phyloP scores from a whole-genome alignment of 148 eudicot species.

The Limonium bicolor region DNA sequence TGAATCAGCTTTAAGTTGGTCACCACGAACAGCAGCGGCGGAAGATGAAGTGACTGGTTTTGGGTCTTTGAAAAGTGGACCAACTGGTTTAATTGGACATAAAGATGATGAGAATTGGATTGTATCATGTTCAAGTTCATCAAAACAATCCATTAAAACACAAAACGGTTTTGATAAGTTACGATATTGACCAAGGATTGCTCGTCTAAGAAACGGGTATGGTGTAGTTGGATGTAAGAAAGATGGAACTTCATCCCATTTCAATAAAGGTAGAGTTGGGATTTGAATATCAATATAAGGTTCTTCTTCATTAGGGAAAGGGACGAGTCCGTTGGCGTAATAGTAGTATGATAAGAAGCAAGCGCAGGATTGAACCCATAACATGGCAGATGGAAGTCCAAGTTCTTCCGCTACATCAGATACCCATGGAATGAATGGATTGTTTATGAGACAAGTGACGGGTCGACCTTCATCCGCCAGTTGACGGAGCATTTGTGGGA shows the following conservation, averaged over 20 bases:
- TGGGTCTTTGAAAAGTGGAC: slow-evolving; percentile 39
- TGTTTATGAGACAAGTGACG: slow-evolving; percentile 60
- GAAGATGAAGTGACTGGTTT: too few relatives aligned
- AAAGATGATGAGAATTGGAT: slow-evolving; percentile 27
- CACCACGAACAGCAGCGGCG: slow-evolving; percentile 20
- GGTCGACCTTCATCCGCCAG: slow-evolving; percentile 35
- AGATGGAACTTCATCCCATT: slow-evolving; percentile 61
- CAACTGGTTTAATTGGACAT: slow-evolving; percentile 47
- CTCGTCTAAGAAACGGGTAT: slow-evolving; percentile 30
- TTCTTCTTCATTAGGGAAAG: slow-evolving; percentile 39
- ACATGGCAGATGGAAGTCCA: slow-evolving; percentile 44
- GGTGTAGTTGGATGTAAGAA: slow-evolving; percentile 60
- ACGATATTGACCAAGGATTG: slow-evolving; percentile 46
- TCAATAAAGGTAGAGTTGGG: slow-evolving; percentile 40
- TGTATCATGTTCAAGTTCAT: slow-evolving; percentile 48
- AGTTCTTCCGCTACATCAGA: slow-evolving; percentile 56
- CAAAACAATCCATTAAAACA: slow-evolving; percentile 51
- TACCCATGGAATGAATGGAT: slow-evolving; percentile 80
- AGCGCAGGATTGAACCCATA: slow-evolving; percentile 76
- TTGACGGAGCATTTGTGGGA: slow-evolving; percentile 28
- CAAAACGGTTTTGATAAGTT: slow-evolving; percentile 48
- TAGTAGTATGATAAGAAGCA: slow-evolving; percentile 47
- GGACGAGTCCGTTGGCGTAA: slow-evolving; percentile 24
- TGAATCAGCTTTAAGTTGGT: slow-evolving; percentile 29
- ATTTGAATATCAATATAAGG: slow-evolving; percentile 37